Conservation (phyloP, 2,329 filamentous ascomycete species). For the Septoria petroselini region DNA sequence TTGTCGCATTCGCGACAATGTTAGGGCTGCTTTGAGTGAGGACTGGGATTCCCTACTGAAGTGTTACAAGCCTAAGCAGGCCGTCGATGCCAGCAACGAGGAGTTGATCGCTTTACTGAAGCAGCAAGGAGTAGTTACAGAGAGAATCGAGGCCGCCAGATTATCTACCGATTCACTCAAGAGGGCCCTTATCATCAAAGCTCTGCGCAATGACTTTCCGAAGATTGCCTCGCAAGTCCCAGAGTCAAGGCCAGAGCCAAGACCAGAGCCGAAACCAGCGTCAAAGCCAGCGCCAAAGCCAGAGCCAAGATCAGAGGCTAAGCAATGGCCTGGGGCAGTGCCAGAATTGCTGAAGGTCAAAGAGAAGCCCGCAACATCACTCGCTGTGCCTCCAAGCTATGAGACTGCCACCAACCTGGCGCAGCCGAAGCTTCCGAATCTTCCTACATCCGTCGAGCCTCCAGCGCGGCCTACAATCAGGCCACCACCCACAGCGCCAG, state of each 20-base stretch:
- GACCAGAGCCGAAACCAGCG: not conserved
- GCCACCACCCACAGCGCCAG: too few species aligned
- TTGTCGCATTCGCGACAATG: slow-evolving; percentile 11
- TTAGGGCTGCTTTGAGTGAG: not conserved
- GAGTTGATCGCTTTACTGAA: not conserved
- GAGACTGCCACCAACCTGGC: not conserved
- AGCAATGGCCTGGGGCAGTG: too few species aligned
- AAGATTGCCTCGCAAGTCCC: slow-evolving; percentile 4
- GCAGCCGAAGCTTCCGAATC: too few species aligned
- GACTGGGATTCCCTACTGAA: slow-evolving; percentile 1
- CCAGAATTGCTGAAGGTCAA: too few species aligned
- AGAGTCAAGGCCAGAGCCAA: slow-evolving; percentile 4
- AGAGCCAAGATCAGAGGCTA: not conserved
- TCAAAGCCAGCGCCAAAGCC: not conserved
- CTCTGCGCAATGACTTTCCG: slow-evolving; percentile 7
- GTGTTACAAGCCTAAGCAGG: slow-evolving; percentile 5
- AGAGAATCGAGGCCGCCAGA: slow-evolving; percentile 4
- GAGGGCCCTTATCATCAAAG: slow-evolving; percentile 5
- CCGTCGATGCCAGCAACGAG: not conserved
- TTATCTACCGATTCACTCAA: not conserved
- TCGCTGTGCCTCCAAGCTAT: not conserved
- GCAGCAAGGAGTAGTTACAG: slow-evolving; percentile 7
- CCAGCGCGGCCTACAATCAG: too few species aligned
- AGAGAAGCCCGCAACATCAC: too few species aligned
- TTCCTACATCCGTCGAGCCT: too few species aligned